Base-by-base conservation (phyloP, 75 land plant genomes). In the Azolla pinnata region DNA sequence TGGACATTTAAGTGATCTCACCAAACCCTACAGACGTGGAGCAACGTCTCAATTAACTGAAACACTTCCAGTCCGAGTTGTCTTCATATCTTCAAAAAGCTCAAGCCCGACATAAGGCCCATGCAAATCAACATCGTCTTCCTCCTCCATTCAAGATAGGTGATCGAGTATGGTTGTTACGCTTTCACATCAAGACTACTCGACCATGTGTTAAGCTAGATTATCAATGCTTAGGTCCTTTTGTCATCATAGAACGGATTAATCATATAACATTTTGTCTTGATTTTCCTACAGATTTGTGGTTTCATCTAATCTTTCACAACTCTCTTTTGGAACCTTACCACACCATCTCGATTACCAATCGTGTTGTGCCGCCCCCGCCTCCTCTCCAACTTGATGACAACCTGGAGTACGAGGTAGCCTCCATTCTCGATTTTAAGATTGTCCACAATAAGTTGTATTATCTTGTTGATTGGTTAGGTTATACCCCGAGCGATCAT, bases 391-490 rank as follows among this genome's bases (percentile, higher is more conserved):
- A 57, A 31, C 17, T 60, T 60, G 62, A 4, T 60, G 56, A 44
- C 44, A 18, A 44, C 4, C 20, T 12, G n/a, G 62, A 60, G 56
- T 60, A 18, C 26, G 56, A 60, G 62, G 62, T 60, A 16, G 56
- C 19, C 4, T 33, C 57, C 21, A 44, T 60, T 44, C 56, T 60
- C 7, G 62, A 60, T 26, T 60, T 57, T 20, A 60, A 60, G 62
- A 14, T 44, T 32, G 18, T 38, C 18, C 21, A 20, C 21, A 4
- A 44, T 57, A 35, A 44, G 56, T n/a, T 42, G 5, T 60, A 60
- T 60, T 60, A 60, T 44, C 23, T 60, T 10, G 56, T 60, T 8
- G 62, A 60, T 60, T 60, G 62, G 62, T 19, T 42, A 16, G 62
- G 54, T 16, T 60, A 60, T 44, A 18, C 57, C 7, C 62, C 62